These are phyloP conservation scores for Alnus glutinosa DNA, from an alignment of 306 rosid genomes.

Conservation along the genomic window DNA sequence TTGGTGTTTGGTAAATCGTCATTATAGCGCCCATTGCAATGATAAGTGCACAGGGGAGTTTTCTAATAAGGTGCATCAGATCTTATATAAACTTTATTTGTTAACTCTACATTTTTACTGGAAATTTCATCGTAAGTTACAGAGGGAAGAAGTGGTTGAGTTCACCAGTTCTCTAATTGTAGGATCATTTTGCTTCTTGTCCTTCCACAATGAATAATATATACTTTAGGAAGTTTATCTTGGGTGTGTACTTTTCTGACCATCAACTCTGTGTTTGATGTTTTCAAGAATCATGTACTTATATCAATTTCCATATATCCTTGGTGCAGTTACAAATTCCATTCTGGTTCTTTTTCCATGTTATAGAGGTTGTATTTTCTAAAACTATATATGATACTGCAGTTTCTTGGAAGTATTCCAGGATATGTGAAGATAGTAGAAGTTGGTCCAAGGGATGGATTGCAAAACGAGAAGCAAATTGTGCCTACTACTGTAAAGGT, in stretches of 20 bases:
- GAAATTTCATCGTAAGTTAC: background rate
- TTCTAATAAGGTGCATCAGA: constrained; percentile 55
- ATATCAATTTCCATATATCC: constrained; percentile 15
- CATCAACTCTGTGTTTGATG: background rate
- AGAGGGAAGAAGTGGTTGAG: background rate
- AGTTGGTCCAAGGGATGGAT: constrained; percentile 94
- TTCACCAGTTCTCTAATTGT: background rate
- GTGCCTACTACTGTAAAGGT: constrained; percentile 80
- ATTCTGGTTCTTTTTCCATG: background rate
- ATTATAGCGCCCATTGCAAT: constrained; percentile 37
- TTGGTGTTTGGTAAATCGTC: constrained; percentile 38
- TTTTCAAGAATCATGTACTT: background rate
- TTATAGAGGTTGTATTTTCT: constrained; percentile 28
- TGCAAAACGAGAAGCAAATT: constrained; percentile 81
- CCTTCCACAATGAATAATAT: background rate
- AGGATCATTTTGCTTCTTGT: background rate
- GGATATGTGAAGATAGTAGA: constrained; percentile 82
- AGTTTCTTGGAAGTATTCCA: constrained; percentile 58
- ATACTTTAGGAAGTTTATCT: background rate
- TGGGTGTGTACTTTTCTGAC: background rate
- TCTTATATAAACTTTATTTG: constrained; percentile 6
- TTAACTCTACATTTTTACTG: background rate
- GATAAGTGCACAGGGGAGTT: constrained; percentile 32
- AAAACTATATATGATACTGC: constrained; percentile 16
- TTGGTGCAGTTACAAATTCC: constrained; percentile 14